Percentiles rank a stretch among this genome's conserved stretches.
phyloP scores from a whole-genome alignment of 1,284 basidiomycete species.

The Microbotryomycetes sp. region DNA sequence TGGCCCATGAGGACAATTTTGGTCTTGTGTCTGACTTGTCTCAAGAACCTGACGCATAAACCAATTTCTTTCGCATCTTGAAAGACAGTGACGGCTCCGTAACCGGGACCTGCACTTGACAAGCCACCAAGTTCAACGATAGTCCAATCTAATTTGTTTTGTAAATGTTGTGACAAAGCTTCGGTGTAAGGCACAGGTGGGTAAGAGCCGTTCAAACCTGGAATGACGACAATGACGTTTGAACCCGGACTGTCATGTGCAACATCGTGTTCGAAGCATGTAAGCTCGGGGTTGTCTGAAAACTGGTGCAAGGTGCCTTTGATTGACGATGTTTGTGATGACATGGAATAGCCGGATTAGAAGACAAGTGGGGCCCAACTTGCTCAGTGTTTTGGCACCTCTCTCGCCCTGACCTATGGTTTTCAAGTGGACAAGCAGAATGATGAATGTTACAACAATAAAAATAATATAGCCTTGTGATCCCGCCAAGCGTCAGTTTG shows the following conservation, averaged over 20 bases:
- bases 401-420: too few species aligned
- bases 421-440: too few species aligned
- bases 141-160: background rate
- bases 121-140: background rate
- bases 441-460: too few species aligned
- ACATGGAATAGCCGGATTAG: too few species aligned
- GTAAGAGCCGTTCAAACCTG: background rate
- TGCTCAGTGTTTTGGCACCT: too few species aligned
- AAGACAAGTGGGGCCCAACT: too few species aligned
- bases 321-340: too few species aligned
- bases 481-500: too few species aligned
- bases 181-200: background rate
- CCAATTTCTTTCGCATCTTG: background rate
- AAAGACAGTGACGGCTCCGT: background rate
- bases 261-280: background rate
- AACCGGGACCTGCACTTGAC: background rate
- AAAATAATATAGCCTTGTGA: too few species aligned
- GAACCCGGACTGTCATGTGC: background rate
- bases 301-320: background rate
- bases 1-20: background rate
- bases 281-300: background rate
- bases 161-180: background rate
- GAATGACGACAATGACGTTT: background rate
- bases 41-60: background rate
- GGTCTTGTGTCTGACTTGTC: background rate